Evolutionary conservation across 116 monocot genomes (phyloP).

Genomic region (Trichopus zeylanicus): DNA sequence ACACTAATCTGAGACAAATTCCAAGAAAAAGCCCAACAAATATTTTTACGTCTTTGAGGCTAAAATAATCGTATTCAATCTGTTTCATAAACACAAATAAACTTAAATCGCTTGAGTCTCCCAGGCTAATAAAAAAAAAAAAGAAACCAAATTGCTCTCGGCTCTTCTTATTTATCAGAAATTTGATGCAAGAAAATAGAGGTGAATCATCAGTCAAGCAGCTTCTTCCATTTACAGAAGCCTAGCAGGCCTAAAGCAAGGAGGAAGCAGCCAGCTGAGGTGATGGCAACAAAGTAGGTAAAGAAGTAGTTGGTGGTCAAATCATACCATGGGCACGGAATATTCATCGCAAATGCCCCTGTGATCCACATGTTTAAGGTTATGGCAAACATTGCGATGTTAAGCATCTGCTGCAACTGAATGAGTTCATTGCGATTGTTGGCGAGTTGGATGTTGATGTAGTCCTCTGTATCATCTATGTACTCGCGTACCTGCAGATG

Average conservation of each 20-base stretch:
- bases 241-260: slow-evolving; percentile 24
- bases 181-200: not conserved
- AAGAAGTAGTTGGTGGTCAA: slow-evolving; percentile 23
- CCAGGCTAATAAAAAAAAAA: no score
- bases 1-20: no score
- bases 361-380: slow-evolving; percentile 18
- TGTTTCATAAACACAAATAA: no score
- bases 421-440: slow-evolving; percentile 49
- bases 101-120: no score
- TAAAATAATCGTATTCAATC: no score
- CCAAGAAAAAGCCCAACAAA: no score
- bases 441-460: slow-evolving; percentile 47
- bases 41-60: no score
- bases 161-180: no score
- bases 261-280: slow-evolving; percentile 25
- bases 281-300: slow-evolving; percentile 20
- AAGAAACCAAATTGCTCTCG: no score
- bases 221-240: slow-evolving; percentile 43
- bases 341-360: slow-evolving; percentile 40
- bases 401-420: slow-evolving; percentile 35
- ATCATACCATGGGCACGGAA: slow-evolving; percentile 16
- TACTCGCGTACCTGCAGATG: slow-evolving; percentile 31
- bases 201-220: slow-evolving; percentile 10
- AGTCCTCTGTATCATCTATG: slow-evolving; percentile 47
- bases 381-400: slow-evolving; percentile 27